phyloP scores from a whole-genome alignment of 176 grass and related monocot genomes.

The Oropetium thomaeum region DNA sequence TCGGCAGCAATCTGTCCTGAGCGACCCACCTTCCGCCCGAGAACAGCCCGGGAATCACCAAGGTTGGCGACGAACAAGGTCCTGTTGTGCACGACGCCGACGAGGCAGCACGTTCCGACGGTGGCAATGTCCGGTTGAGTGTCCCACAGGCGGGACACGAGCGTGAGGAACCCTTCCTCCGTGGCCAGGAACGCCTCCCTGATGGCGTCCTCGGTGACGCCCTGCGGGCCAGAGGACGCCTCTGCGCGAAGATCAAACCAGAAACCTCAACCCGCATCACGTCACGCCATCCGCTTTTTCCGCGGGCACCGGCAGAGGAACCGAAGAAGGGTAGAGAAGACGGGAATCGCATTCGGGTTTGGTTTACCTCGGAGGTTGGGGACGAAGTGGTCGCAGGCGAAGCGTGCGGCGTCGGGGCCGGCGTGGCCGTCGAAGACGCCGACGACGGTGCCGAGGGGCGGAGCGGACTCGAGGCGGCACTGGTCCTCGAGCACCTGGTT shows the following conservation, averaged over 20 bases:
- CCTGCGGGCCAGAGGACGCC: slow-evolving; percentile 46
- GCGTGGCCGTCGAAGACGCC: slow-evolving; percentile 85
- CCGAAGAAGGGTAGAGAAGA: not conserved
- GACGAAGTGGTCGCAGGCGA: slow-evolving; percentile 73
- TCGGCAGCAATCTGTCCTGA: slow-evolving; percentile 59
- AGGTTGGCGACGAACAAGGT: slow-evolving; percentile 73
- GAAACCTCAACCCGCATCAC: not conserved
- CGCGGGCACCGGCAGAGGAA: not conserved
- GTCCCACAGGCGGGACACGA: slow-evolving; percentile 51
- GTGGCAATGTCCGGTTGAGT: slow-evolving; percentile 78
- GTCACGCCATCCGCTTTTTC: not conserved
- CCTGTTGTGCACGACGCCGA: slow-evolving; percentile 57
- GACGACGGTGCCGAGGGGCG: slow-evolving; percentile 69
- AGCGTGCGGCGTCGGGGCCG: slow-evolving; percentile 71
- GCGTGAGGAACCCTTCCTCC: slow-evolving; percentile 63
- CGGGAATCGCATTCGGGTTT: slow-evolving; percentile 5
- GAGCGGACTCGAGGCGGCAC: slow-evolving; percentile 75
- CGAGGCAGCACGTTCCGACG: slow-evolving; percentile 70
- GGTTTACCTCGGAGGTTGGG: slow-evolving; percentile 58
- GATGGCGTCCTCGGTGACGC: slow-evolving; percentile 49
- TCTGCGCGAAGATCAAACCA: slow-evolving; percentile 54
- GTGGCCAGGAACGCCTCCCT: slow-evolving; percentile 67
- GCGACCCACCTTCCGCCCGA: slow-evolving; percentile 64
- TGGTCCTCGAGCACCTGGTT: slow-evolving; percentile 93
- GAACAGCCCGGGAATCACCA: slow-evolving; percentile 79